Percentiles rank a stretch among this genome's conserved stretches.
phyloP scores from a whole-genome alignment of 345 rosid species.

The Euphorbia peplus region DNA sequence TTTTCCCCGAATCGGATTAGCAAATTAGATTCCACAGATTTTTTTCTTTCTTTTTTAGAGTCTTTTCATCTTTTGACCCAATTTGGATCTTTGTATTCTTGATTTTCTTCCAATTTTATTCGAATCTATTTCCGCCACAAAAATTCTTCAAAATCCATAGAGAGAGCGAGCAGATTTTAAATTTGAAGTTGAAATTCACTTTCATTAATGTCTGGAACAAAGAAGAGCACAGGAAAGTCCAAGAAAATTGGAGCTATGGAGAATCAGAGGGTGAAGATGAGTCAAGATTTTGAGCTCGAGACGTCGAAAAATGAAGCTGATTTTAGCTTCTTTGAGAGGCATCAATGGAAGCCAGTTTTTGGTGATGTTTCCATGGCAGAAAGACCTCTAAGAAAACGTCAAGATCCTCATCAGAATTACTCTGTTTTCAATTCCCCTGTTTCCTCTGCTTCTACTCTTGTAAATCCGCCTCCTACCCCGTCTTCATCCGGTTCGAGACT shows the following conservation, averaged over 20 bases:
- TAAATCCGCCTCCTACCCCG: conserved; percentile 13
- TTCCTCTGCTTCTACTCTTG: conserved; percentile 9
- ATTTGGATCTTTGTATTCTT: conserved; percentile 31
- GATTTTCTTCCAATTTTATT: conserved; percentile 17
- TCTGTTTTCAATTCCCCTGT: conserved; percentile 21
- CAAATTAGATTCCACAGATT: conserved; percentile 33
- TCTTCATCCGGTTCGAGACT: conserved; percentile 29
- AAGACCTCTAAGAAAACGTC: conserved; percentile 62
- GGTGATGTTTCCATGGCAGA: conserved; percentile 52
- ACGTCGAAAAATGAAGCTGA: conserved; percentile 31
- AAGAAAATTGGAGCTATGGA: conserved; percentile 39
- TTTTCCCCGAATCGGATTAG: conserved; percentile 33
- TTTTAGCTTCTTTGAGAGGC: conserved; percentile 30
- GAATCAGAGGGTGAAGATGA: conserved; percentile 25
- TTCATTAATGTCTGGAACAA: conserved; percentile 48
- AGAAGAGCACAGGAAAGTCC: conserved; percentile 46
- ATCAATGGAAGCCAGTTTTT: conserved; percentile 49
- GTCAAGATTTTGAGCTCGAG: conserved; percentile 38
- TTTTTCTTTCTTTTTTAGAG: conserved; percentile 19
- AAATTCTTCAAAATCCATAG: too few relatives aligned
- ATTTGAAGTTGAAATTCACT: too few relatives aligned
- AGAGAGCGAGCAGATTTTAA: conserved; percentile 30
- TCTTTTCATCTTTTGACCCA: conserved; percentile 25
- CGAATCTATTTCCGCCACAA: conserved; percentile 11
- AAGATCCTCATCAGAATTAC: conserved; percentile 23